Conservation (phyloP, 2,329 filamentous ascomycete species). For the Aspergillaceae sp. region DNA sequence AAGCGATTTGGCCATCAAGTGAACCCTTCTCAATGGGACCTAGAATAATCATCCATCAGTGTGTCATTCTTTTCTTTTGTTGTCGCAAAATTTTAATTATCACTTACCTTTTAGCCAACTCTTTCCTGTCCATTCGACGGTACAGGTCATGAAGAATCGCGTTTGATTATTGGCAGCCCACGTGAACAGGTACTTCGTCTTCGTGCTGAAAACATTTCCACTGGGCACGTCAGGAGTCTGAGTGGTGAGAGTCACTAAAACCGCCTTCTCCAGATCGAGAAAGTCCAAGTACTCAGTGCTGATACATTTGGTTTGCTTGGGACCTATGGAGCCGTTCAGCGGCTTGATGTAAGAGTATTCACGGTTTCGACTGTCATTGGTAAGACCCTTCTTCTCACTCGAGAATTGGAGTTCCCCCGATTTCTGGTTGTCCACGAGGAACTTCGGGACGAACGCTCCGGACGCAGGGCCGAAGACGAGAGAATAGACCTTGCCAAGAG, state of each 20-base stretch:
- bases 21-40: slow-evolving; percentile 94
- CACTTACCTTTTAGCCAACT: slow-evolving; percentile 87
- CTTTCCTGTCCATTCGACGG: slow-evolving; percentile 93
- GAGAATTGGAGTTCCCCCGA: slow-evolving; percentile 79
- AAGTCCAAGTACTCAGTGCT: slow-evolving; percentile 76
- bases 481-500: slow-evolving; percentile 83
- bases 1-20: slow-evolving; percentile 76
- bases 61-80: too few species aligned
- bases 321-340: slow-evolving; percentile 71
- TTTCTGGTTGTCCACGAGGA: slow-evolving; percentile 79
- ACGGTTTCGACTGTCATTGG: slow-evolving; percentile 64
- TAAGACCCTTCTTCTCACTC: slow-evolving; percentile 68
- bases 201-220: slow-evolving; percentile 82
- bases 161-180: slow-evolving; percentile 87
- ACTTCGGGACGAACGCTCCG: slow-evolving; percentile 73
- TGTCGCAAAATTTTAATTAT: too few species aligned
- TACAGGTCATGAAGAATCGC: slow-evolving; percentile 76
- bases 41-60: slow-evolving; percentile 27
- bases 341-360: slow-evolving; percentile 88
- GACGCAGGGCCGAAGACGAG: slow-evolving; percentile 79
- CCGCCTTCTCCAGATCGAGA: slow-evolving; percentile 77
- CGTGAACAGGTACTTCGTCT: slow-evolving; percentile 88
- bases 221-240: slow-evolving; percentile 92
- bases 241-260: slow-evolving; percentile 73
- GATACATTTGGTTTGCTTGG: slow-evolving; percentile 89